Evolutionary conservation across 306 rosid species (phyloP).

Genomic region (Canavalia gladiata): DNA sequence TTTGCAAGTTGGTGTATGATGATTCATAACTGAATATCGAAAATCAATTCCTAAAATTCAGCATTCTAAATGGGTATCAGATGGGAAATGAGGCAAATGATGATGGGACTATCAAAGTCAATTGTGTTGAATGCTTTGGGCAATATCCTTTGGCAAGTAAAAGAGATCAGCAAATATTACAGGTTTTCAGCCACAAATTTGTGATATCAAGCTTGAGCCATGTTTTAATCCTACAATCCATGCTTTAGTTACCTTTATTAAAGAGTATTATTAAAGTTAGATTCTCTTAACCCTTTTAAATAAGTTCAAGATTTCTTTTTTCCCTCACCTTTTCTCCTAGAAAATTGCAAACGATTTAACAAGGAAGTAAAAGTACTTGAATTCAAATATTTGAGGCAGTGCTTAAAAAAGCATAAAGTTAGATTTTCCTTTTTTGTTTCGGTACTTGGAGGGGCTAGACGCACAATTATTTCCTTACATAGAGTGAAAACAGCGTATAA

Average conservation of each 20-base stretch:
- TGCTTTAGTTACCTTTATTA: slow-evolving; percentile 32
- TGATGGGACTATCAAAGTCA: no score
- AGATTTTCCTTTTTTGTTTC: background rate
- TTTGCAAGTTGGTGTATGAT: background rate
- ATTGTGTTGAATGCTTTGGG: background rate
- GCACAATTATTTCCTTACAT: no score
- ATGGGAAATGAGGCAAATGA: slow-evolving; percentile 7
- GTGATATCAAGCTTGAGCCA: slow-evolving; percentile 30
- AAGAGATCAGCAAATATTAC: background rate
- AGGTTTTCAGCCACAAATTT: slow-evolving; percentile 31
- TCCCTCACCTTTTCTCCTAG: slow-evolving; percentile 6
- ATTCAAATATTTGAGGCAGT: slow-evolving; percentile 1
- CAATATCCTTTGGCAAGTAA: slow-evolving; percentile 7
- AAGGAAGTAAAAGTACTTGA: slow-evolving; percentile 22
- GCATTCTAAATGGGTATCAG: background rate
- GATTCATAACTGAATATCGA: background rate
- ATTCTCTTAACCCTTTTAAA: slow-evolving; percentile 45
- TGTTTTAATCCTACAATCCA: slow-evolving; percentile 18
- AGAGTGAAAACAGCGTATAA: no score
- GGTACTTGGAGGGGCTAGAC: background rate
- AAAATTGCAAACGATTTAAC: background rate
- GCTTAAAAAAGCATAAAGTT: slow-evolving; percentile 16
- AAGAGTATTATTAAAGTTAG: slow-evolving; percentile 45
- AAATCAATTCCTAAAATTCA: background rate
- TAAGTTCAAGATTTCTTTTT: background rate